These are phyloP conservation scores for Drechslerella dactyloides DNA, from an alignment of 2,329 filamentous ascomycete species.

Conservation along the genomic window DNA sequence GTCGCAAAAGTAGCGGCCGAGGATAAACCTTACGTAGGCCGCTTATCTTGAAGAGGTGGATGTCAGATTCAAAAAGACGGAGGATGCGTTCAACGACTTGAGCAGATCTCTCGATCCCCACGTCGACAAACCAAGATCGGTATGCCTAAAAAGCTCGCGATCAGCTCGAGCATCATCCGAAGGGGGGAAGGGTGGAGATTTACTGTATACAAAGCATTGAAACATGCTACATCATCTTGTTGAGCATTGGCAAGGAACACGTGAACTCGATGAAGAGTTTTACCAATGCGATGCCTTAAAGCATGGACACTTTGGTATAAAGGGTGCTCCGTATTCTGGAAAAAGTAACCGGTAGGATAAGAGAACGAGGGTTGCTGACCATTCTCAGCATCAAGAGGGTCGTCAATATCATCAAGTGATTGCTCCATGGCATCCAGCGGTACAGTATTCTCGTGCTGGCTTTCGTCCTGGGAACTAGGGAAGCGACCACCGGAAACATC, in stretches of 20 bases:
- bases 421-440: constrained; percentile 63
- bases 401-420: constrained; percentile 65
- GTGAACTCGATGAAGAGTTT: constrained; percentile 82
- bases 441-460: constrained; percentile 60
- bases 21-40: constrained; percentile 92
- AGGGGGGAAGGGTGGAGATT: background rate
- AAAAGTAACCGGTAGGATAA: constrained; percentile 85
- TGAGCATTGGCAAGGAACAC: constrained; percentile 80
- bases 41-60: constrained; percentile 91
- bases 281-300: constrained; percentile 79
- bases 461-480: constrained; percentile 61
- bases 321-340: constrained; percentile 66
- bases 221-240: constrained; percentile 94
- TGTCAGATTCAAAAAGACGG: constrained; percentile 82
- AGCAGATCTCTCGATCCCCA: constrained; percentile 92
- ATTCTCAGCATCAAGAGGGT: constrained; percentile 72
- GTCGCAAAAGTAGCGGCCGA: constrained; percentile 84
- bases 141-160: constrained; percentile 64
- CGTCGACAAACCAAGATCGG: constrained; percentile 94
- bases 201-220: constrained; percentile 84
- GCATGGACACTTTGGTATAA: constrained; percentile 79
- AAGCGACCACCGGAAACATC: constrained; percentile 69
- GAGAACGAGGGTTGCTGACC: constrained; percentile 84
- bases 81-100: constrained; percentile 88
- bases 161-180: background rate